Percentiles rank a stretch among this genome's conserved stretches.
Evolutionary conservation across 108 stramenopile species (phyloP).

Genomic region (Fistulifera pelliculosa): DNA sequence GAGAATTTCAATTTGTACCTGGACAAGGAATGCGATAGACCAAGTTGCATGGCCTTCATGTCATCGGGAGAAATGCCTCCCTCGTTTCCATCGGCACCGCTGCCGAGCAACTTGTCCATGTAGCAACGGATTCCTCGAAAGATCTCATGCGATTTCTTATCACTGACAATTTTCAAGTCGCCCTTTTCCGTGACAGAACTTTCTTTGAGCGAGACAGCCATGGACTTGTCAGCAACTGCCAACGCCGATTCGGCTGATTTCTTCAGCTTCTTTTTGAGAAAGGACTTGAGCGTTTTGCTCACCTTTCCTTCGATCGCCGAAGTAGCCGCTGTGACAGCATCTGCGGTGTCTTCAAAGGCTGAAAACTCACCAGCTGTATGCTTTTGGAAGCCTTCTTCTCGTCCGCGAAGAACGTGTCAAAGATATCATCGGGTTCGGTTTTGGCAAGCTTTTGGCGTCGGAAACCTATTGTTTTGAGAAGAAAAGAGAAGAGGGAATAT

Average conservation of each 20-base stretch:
- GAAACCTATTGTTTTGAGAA: constrained; percentile 33
- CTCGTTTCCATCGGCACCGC: constrained; percentile 11
- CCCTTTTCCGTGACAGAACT: constrained; percentile 22
- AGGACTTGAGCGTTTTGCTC: constrained; percentile 87
- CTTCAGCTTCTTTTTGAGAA: constrained; percentile 95
- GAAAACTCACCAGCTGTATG: constrained; percentile 86
- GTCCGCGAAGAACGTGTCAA: constrained; percentile 83
- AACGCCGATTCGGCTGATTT: constrained; percentile 72
- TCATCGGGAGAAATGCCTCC: constrained; percentile 44
- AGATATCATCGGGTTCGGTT: constrained; percentile 75
- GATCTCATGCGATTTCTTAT: constrained; percentile 85
- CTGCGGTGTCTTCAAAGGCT: constrained; percentile 95
- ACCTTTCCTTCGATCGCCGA: constrained; percentile 92
- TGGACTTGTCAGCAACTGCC: constrained; percentile 88
- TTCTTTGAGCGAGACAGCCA: constrained; percentile 91
- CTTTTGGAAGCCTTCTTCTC: constrained; percentile 63
- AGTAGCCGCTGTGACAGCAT: constrained; percentile 94
- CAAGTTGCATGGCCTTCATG: constrained; percentile 90
- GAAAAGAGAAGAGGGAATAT: too few species aligned
- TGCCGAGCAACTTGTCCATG: constrained; percentile 85
- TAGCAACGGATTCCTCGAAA: constrained; percentile 92
- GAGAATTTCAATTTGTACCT: constrained; percentile 99
- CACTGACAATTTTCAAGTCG: constrained; percentile 31
- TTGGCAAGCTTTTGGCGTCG: constrained; percentile 88
- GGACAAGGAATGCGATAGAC: constrained; percentile 91